Evolutionary conservation across 1,284 basidiomycete genomes (phyloP).

Genomic region (Fomitopsis schrenkii): DNA sequence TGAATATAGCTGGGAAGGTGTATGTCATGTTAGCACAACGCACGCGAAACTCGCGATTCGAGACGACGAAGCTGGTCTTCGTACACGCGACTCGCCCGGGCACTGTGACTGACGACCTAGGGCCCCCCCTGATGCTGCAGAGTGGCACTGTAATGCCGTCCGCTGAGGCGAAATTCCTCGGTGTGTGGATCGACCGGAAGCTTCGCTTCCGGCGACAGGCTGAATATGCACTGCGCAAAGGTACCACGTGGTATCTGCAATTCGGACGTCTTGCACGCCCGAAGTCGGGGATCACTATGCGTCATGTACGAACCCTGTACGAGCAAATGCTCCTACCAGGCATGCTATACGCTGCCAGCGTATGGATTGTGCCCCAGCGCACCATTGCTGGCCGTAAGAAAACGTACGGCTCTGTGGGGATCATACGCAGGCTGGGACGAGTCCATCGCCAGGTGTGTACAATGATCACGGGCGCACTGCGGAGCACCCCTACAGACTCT

Average conservation of each 20-base stretch:
- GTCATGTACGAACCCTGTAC: conserved; percentile 15
- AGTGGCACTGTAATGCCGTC: not conserved
- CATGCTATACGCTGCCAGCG: conserved; percentile 30
- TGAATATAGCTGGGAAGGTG: too few relatives aligned
- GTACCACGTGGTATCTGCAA: conserved; percentile 12
- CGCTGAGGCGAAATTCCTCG: conserved; percentile 20
- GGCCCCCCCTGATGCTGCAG: not conserved
- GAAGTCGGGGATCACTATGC: not conserved
- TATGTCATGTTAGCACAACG: too few relatives aligned
- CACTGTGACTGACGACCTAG: too few relatives aligned
- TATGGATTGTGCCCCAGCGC: conserved; percentile 26
- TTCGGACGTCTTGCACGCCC: conserved; percentile 18
- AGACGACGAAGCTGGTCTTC: too few relatives aligned
- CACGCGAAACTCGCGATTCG: too few relatives aligned
- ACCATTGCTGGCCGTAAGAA: not conserved
- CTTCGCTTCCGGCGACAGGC: conserved; percentile 30
- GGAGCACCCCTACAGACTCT: conserved; percentile 26
- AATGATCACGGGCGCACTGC: conserved; percentile 29
- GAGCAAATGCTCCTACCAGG: conserved; percentile 26
- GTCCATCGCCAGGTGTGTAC: conserved; percentile 29
- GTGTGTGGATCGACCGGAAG: conserved; percentile 30
- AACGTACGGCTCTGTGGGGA: not conserved
- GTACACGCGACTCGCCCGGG: too few relatives aligned
- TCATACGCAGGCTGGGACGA: conserved; percentile 9
- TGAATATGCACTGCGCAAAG: conserved; percentile 25